Base-by-base conservation (phyloP, 257 asterid genomes). In the Ilex asprella region DNA sequence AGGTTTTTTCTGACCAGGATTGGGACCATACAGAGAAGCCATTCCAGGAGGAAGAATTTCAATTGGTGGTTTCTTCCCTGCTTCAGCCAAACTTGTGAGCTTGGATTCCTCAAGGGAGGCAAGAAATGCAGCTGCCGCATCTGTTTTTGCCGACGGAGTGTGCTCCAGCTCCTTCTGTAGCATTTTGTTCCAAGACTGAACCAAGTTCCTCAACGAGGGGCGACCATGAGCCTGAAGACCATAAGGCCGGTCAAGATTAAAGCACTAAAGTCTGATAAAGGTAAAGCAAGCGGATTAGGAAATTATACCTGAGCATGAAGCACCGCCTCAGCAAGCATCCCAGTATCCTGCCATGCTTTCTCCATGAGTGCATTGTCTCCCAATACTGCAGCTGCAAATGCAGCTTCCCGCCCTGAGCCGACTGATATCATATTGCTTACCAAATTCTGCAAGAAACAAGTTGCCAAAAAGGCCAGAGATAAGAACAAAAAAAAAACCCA, bases 241-340 rank as follows among this genome's bases (percentile, higher is more conserved):
- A 57, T 55, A 43, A 72, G 46, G 59, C 32, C 30, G 41, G 58
- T 66, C 15, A 73, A 21, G 51, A 60, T 57, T 35, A 46, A 53
- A 39, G 59, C 52, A 27, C 35, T 44, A 67, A 51, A 32, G 31
- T 59, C 31, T 27, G 58, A 31, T 39, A 62, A 39, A 49, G 49
- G 55, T 61, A 61, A 66, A 63, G 55, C 64, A n/a, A 53, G 3
- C 47, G 54, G 67, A 16, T 10, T 41, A 55, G 10, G 9, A 43
- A 55, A 62, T 55, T 64, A 21, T 87, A 93, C 97, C 21, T 87
- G 97, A 78, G 99, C 86, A 72, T 93, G 97, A 44, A 89, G 89
- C 44, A 93, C 99, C 44, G 99, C 95, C 79, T 93, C 99, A 15
- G 99, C 97, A 59, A 93, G 95, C 99, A 93, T 93, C 67, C 97